Evolutionary conservation across 371 early-diverging fungal genomes (phyloP).

Genomic region (Apophysomyces sp.): DNA sequence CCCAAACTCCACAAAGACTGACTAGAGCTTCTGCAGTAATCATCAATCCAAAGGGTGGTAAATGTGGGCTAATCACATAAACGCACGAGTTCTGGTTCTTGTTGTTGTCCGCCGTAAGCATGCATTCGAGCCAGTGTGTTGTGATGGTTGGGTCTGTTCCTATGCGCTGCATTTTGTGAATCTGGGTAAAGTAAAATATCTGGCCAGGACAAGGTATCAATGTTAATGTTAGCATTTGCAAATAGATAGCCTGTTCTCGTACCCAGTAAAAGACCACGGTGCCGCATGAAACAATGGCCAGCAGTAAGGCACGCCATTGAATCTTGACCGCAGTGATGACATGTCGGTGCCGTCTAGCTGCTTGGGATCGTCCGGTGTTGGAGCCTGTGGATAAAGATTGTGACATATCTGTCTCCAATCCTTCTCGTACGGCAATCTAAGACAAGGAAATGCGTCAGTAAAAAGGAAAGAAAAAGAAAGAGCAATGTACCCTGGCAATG

Average conservation of each 20-base stretch:
- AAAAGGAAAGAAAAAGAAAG: background rate
- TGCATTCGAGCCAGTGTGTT: slow-evolving; percentile 52
- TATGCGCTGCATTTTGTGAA: slow-evolving; percentile 34
- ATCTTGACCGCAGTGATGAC: slow-evolving; percentile 62
- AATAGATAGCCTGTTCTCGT: too few relatives aligned
- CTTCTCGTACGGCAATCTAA: slow-evolving; percentile 42
- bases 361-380: slow-evolving; percentile 34
- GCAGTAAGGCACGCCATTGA: slow-evolving; percentile 67
- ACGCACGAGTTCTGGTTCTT: slow-evolving; percentile 42
- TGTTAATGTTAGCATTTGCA: too few relatives aligned
- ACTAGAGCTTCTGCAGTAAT: slow-evolving; percentile 60
- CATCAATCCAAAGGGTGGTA: slow-evolving; percentile 61
- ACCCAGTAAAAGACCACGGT: slow-evolving; percentile 58
- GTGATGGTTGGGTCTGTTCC: slow-evolving; percentile 22
- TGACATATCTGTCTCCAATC: slow-evolving; percentile 53
- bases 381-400: slow-evolving; percentile 34
- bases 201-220: slow-evolving; percentile 7
- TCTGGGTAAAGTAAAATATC: slow-evolving; percentile 60
- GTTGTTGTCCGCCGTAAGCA: slow-evolving; percentile 30
- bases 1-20: slow-evolving; percentile 53
- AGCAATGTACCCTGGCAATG: slow-evolving; percentile 46
- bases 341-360: slow-evolving; percentile 51
- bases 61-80: slow-evolving; percentile 16
- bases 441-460: background rate
- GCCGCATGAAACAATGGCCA: slow-evolving; percentile 52